Conservation (phyloP, 1,139 yeast genomes). For the Diutina pseudorugosa region DNA sequence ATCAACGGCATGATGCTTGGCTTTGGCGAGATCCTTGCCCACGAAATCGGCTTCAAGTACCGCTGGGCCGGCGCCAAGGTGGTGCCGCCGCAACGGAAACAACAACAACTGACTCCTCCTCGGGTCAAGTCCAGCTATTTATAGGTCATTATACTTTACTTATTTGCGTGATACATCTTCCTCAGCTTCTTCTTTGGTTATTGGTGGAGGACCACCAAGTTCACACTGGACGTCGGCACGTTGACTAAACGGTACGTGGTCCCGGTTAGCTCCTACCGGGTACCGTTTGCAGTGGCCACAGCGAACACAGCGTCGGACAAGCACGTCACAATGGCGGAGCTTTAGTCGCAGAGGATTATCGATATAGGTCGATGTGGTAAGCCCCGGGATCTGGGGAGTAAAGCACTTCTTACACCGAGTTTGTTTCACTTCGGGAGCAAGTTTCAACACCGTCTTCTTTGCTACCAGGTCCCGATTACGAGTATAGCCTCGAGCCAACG, state of each 20-base stretch:
- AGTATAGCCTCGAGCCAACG: slow-evolving; percentile 37
- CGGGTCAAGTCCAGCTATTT: background rate
- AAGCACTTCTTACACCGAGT: slow-evolving; percentile 49
- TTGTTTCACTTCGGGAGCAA: slow-evolving; percentile 52
- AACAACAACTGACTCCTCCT: background rate
- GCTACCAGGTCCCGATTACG: slow-evolving; percentile 39
- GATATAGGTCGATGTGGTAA: slow-evolving; percentile 20
- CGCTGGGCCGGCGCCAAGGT: slow-evolving; percentile 73
- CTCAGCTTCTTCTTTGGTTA: background rate
- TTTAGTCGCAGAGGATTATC: slow-evolving; percentile 17
- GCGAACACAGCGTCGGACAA: slow-evolving; percentile 10
- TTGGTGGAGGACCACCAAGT: background rate
- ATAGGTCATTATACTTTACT: background rate
- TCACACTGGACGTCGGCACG: background rate
- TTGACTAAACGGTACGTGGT: slow-evolving; percentile 8
- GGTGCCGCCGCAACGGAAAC: slow-evolving; percentile 16
- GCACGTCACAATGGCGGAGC: slow-evolving; percentile 18
- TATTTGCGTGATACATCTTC: no score
- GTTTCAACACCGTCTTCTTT: slow-evolving; percentile 48
- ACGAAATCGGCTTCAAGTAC: slow-evolving; percentile 75
- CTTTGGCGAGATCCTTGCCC: slow-evolving; percentile 91
- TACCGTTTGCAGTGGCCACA: slow-evolving; percentile 8
- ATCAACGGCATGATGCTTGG: slow-evolving; percentile 94
- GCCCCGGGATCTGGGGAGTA: slow-evolving; percentile 34
- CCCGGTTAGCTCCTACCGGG: slow-evolving; percentile 9